These are phyloP conservation scores for Sphenostylis stenocarpa DNA, from an alignment of 306 rosid genomes.

Conservation along the genomic window DNA sequence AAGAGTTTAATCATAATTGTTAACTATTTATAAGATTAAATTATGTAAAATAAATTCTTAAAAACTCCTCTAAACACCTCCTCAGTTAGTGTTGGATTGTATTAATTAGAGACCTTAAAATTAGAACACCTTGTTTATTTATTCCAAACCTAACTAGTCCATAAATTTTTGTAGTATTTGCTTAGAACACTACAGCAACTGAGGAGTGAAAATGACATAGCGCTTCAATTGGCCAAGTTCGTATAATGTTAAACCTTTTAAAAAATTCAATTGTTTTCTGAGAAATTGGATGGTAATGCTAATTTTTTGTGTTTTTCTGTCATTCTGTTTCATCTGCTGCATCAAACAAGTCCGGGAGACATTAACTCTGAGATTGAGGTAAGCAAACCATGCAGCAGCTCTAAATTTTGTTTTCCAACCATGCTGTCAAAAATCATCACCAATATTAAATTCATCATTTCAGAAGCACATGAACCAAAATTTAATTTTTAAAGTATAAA, in stretches of 20 bases:
- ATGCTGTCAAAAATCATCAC: too few relatives aligned
- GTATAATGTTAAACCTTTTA: constrained; percentile 17
- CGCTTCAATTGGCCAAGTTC: constrained; percentile 53
- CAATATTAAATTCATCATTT: too few relatives aligned
- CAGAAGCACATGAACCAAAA: too few relatives aligned
- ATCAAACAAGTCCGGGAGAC: constrained; percentile 48
- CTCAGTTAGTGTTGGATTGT: not conserved
- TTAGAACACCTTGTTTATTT: not conserved
- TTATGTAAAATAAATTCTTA: not conserved
- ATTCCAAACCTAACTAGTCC: too few relatives aligned
- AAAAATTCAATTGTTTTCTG: not conserved
- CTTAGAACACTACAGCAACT: constrained; percentile 50
- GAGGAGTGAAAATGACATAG: constrained; percentile 54
- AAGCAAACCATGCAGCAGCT: not conserved
- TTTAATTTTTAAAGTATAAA: too few relatives aligned
- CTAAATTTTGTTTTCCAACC: too few relatives aligned
- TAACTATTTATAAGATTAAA: not conserved
- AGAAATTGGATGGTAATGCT: not conserved
- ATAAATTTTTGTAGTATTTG: constrained; percentile 45
- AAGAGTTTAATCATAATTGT: not conserved
- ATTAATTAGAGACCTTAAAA: not conserved
- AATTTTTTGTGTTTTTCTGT: not conserved
- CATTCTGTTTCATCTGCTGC: not conserved
- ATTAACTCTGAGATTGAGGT: constrained; percentile 57
- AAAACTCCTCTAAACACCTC: not conserved